phyloP scores from a whole-genome alignment of 2,329 filamentous ascomycete species.

The Xylariomycetidae sp. region DNA sequence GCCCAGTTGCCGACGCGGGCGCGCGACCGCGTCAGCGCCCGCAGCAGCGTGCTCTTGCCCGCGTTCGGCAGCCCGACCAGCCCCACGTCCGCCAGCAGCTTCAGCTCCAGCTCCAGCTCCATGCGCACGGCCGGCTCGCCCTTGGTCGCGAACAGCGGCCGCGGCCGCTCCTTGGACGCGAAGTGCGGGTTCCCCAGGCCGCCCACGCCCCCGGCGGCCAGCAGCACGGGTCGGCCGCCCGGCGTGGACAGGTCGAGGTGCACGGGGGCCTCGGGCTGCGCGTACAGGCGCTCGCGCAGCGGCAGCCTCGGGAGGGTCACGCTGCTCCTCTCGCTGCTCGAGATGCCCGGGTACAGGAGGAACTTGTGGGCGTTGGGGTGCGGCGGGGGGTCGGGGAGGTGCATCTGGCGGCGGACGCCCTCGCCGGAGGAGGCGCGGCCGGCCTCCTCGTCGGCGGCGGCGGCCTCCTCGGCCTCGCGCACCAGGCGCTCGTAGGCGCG shows the following conservation, averaged over 20 bases:
- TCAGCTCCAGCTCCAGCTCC: conserved; percentile 81
- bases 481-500: conserved; percentile 23
- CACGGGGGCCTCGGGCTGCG: conserved; percentile 69
- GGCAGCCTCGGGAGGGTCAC: conserved; percentile 46
- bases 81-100: conserved; percentile 90
- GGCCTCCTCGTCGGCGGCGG: conserved; percentile 35
- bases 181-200: conserved; percentile 95
- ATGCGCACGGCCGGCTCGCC: conserved; percentile 76
- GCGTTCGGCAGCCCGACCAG: conserved; percentile 93
- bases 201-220: conserved; percentile 82
- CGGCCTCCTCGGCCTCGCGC: conserved; percentile 28
- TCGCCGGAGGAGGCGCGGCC: conserved; percentile 6
- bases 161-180: conserved; percentile 63
- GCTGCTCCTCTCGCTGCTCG: conserved; percentile 58
- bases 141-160: conserved; percentile 82
- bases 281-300: conserved; percentile 45
- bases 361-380: conserved; percentile 61
- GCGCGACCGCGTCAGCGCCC: conserved; percentile 80
- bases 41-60: conserved; percentile 87
- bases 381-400: conserved; percentile 29
- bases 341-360: conserved; percentile 77
- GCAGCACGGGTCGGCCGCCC: conserved; percentile 75
- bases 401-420: conserved; percentile 14
- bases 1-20: conserved; percentile 91
- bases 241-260: conserved; percentile 66